Evolutionary conservation across 2,329 filamentous ascomycete genomes (phyloP).

Genomic region (Phialocephala subalpina): DNA sequence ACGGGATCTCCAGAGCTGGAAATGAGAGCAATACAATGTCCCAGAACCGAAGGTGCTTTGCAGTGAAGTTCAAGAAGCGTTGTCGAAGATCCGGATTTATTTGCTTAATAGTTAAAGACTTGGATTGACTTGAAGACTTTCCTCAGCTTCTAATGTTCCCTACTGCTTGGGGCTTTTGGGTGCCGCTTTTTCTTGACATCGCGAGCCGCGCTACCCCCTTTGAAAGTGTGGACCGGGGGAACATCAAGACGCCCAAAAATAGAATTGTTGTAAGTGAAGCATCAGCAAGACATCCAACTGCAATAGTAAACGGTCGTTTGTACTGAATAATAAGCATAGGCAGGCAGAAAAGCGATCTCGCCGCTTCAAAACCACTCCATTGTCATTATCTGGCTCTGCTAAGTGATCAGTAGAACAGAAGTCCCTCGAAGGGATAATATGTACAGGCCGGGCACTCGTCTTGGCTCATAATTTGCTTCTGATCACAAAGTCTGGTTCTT

Average conservation of each 20-base stretch:
- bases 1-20: no score
- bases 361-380: neutral
- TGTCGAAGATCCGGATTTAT: no score
- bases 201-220: neutral
- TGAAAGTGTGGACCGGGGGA: conserved; percentile 1
- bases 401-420: neutral
- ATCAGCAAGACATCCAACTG: no score
- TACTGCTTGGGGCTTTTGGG: no score
- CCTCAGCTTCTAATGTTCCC: no score
- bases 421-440: neutral
- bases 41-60: no score
- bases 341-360: neutral
- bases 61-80: no score
- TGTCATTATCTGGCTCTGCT: neutral
- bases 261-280: neutral
- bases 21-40: no score
- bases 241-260: neutral
- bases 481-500: neutral
- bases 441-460: neutral
- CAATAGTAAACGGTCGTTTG: neutral
- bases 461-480: neutral
- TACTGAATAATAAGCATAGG: neutral
- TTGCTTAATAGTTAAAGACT: no score
- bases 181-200: no score
- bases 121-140: no score